Evolutionary conservation across 2,329 filamentous ascomycete genomes (phyloP), one percentile per base, ranked within the genome.

Genomic region (Fusarium ambrosium): DNA sequence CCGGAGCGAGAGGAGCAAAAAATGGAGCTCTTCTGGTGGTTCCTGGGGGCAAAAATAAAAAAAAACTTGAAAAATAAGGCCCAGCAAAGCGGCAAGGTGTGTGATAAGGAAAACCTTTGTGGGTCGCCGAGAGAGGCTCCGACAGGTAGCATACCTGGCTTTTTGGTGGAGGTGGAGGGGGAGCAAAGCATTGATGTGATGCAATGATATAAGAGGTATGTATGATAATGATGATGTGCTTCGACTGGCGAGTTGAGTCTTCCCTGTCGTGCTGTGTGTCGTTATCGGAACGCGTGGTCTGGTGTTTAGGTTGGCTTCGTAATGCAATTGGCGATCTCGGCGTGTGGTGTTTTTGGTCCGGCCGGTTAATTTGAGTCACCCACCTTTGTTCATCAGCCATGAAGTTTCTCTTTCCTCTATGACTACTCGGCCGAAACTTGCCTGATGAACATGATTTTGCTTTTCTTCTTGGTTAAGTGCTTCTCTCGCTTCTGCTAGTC

Each of bases 121-220:
- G 79, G 78, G 77, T 79, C 79, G 77, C 77, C 78, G 78, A 79
- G 70, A 77, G 72, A 78, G 77, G 76, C 77, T 79, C 59, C 22
- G 43, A 29, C 27, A 45, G 32, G 62, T 64, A 71, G 72, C 75
- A 67, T 75, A 41, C 70, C 71, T 29, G 48, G 41, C 18, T n/a
- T 20, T 43, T 13, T 55, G 41, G 55, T 43, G 63, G 59, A 34
- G 48, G 41, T 14, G 32, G 32, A 34, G 32, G 29, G 29, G 29
- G 29, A 32, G 29, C 29, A 13, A 34, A 34, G 61, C 37, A 55
- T 59, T 62, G 48, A 53, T 67, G 27, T 43, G 37, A 63, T 14
- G 48, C 37, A 43, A 71, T 63, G 51, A 64, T 75, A 70, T 70
- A 64, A 64, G 43, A 63, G 39, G 36, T 41, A 53, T 59, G 58